Evolutionary conservation across 2,329 filamentous ascomycete species (phyloP).

Genomic region (Albophoma yamanashiensis): DNA sequence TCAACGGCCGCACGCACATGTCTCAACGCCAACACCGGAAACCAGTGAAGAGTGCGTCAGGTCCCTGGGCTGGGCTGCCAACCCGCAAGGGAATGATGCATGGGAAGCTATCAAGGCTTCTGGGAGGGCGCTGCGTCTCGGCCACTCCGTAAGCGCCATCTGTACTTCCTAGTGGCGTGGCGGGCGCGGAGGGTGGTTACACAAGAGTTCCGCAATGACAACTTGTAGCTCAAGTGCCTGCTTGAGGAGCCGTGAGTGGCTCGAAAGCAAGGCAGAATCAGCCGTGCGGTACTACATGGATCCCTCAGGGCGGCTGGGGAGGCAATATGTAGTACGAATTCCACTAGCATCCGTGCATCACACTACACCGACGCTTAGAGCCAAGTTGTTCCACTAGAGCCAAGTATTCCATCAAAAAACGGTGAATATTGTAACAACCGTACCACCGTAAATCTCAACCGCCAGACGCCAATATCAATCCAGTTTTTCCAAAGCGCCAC

Average conservation of each 20-base stretch:
- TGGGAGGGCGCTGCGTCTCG: neutral
- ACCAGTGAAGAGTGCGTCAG: neutral
- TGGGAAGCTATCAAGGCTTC: neutral
- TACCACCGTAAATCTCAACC: too few relatives aligned
- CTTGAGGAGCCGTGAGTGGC: neutral
- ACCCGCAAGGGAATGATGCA: neutral
- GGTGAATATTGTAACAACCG: too few relatives aligned
- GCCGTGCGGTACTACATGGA: neutral
- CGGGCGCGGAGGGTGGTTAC: neutral
- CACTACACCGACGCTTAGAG: too few relatives aligned
- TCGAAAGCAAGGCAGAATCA: neutral
- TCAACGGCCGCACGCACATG: neutral
- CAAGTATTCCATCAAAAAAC: too few relatives aligned
- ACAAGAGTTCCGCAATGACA: neutral
- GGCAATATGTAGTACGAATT: neutral
- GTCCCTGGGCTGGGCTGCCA: neutral
- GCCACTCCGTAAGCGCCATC: neutral
- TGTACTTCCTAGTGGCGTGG: neutral
- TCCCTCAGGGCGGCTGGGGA: neutral
- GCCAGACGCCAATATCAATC: too few relatives aligned
- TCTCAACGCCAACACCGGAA: neutral
- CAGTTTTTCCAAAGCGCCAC: too few relatives aligned
- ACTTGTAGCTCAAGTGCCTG: neutral
- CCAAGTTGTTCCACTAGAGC: too few relatives aligned
- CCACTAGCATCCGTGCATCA: too few relatives aligned